Evolutionary conservation across 768 basidiomycete species (phyloP).

Genomic region (Lactifluus subvellereus): DNA sequence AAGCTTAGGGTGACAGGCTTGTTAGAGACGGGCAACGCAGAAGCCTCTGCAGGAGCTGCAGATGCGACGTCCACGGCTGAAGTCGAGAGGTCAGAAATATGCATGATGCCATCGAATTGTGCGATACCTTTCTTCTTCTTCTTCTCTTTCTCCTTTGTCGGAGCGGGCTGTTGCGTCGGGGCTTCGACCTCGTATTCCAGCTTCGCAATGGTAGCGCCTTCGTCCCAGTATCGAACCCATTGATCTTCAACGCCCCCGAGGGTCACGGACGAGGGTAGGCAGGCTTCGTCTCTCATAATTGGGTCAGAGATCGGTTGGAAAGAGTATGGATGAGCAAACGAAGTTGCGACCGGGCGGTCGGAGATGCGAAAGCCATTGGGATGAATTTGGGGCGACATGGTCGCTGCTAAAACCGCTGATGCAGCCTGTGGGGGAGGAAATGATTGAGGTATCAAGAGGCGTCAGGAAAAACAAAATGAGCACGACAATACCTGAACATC

Average conservation of each 20-base stretch:
- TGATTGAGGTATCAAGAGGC: slow-evolving; percentile 21
- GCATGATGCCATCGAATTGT: not conserved
- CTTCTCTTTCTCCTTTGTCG: slow-evolving; percentile 54
- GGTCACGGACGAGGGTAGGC: slow-evolving; percentile 56
- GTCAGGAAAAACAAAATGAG: not conserved
- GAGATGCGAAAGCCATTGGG: slow-evolving; percentile 94
- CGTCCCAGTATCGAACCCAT: slow-evolving; percentile 92
- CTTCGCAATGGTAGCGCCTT: slow-evolving; percentile 66
- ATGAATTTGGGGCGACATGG: slow-evolving; percentile 80
- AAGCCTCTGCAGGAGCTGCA: slow-evolving; percentile 41
- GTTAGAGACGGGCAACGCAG: slow-evolving; percentile 64
- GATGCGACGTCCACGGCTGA: slow-evolving; percentile 2
- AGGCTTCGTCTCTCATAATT: slow-evolving; percentile 71
- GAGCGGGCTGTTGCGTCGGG: slow-evolving; percentile 36
- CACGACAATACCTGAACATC: slow-evolving; percentile 61
- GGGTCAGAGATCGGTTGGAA: slow-evolving; percentile 78
- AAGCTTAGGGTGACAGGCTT: slow-evolving; percentile 80
- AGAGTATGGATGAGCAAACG: slow-evolving; percentile 88
- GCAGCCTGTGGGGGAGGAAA: slow-evolving; percentile 55
- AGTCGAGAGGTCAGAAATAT: not conserved
- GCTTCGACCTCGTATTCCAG: slow-evolving; percentile 77
- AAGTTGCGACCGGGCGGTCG: slow-evolving; percentile 81
- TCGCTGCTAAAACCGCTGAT: slow-evolving; percentile 71
- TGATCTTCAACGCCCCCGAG: slow-evolving; percentile 67
- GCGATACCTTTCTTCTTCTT: slow-evolving; percentile 51